Base-by-base conservation (phyloP, 805 yeast species). In the Candida loeiensis region DNA sequence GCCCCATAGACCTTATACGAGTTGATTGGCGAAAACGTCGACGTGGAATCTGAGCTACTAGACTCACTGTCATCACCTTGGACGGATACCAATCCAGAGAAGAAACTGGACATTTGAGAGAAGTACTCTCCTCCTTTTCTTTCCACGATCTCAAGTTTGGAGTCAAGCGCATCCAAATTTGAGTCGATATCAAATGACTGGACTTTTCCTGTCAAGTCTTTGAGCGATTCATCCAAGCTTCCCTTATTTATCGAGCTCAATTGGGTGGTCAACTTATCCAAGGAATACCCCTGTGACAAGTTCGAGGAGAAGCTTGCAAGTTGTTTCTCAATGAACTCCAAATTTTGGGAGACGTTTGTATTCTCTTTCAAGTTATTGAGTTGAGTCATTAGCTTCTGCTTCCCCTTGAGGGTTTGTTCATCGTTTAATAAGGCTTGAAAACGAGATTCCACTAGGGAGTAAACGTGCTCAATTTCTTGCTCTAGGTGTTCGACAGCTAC, bases 71-170 rank as follows among this genome's bases (percentile, higher is more conserved):
- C 16, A 13, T 36, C 34, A 6, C 55, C 53, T 5, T 45, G 48
- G 2, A 66, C 50, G 2, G 59, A 47, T 3, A 66, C 64, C n/a
- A 68, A 58, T 17, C 54, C 58, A 13, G 69, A 54, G 35, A 84
- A 66, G 44, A 80, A 73, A n/a, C 86, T 76, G 3, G 37, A 34
- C 41, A 84, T 66, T 52, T 72, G 77, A 29, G 64, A 58, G 13
- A 79, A 77, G 51, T 76, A 79, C n/a, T 66, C 66, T 1, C 82
- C 76, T 0, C 95, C 90, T 22, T 72, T 61, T 37, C 73, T 75
- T 56, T 90, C 96, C 6, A 87, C 80, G 39, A 69, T 69, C 49
- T 85, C 95, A 34, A 90, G 67, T 49, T 80, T 47, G 6, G 76
- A 64, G 58, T 89, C 97, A 45, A 90, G 69, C 6, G 77, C 74